Conservation (phyloP, 1,284 basidiomycete species). For the Phylloporus sp. region DNA sequence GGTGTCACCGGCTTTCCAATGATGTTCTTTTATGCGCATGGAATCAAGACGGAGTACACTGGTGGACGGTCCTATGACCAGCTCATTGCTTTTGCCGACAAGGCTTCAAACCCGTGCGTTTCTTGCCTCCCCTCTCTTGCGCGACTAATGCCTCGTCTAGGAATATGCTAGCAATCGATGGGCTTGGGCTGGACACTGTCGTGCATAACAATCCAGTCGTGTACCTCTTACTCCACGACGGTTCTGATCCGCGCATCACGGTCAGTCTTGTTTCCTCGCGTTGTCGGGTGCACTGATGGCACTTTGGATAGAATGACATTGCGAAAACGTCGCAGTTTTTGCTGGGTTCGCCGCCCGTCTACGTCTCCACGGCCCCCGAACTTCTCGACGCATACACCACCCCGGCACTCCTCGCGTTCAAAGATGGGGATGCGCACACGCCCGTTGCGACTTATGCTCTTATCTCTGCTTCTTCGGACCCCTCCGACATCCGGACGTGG, state of each 20-base stretch:
- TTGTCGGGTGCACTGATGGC: not conserved
- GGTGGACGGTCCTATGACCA: constrained; percentile 74
- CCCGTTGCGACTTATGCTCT: constrained; percentile 50
- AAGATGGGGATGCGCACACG: constrained; percentile 63
- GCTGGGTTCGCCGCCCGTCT: constrained; percentile 76
- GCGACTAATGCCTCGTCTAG: constrained; percentile 37
- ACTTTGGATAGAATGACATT: constrained; percentile 50
- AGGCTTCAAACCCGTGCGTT: constrained; percentile 69
- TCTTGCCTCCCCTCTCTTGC: not conserved
- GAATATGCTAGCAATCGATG: constrained; percentile 54
- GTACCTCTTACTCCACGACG: constrained; percentile 77
- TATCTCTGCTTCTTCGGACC: constrained; percentile 32
- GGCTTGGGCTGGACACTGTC: constrained; percentile 60
- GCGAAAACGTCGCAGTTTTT: constrained; percentile 62
- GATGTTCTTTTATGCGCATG: constrained; percentile 70
- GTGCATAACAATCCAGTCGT: constrained; percentile 68
- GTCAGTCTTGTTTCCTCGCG: constrained; percentile 22
- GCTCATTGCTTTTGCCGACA: constrained; percentile 75
- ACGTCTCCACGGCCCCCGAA: constrained; percentile 54
- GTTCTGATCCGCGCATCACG: constrained; percentile 48
- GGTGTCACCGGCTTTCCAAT: constrained; percentile 82
- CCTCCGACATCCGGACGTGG: constrained; percentile 55
- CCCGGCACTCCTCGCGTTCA: constrained; percentile 76
- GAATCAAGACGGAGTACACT: constrained; percentile 74
- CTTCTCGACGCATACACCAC: constrained; percentile 64